Conservation (phyloP, 2,329 filamentous ascomycete genomes). For the Teratosphaeria viscida region DNA sequence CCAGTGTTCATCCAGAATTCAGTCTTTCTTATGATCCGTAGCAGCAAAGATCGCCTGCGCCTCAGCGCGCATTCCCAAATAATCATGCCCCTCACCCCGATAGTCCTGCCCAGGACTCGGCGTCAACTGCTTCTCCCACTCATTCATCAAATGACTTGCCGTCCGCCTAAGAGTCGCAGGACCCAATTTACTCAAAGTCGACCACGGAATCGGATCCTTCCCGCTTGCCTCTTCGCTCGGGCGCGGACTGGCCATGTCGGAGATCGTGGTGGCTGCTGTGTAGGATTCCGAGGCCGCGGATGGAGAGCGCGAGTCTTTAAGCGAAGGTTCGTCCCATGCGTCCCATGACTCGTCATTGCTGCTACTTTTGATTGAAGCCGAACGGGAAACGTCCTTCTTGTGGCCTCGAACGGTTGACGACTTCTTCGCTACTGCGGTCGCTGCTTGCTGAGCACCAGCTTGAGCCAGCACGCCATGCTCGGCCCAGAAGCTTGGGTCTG, state of each 20-base stretch:
- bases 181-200: conserved; percentile 58
- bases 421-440: conserved; percentile 16
- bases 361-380: conserved; percentile 6
- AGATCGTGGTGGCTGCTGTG: conserved; percentile 17
- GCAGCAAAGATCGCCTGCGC: conserved; percentile 6
- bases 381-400: conserved; percentile 14
- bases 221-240: conserved; percentile 12
- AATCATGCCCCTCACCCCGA: conserved; percentile 14
- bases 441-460: conserved; percentile 1
- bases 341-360: conserved; percentile 21
- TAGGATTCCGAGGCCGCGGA: conserved; percentile 16
- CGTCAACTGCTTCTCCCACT: conserved; percentile 76
- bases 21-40: conserved; percentile 10
- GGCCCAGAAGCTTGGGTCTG: conserved; percentile 21
- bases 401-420: conserved; percentile 3
- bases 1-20: not conserved
- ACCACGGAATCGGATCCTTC: conserved; percentile 47
- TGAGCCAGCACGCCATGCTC: conserved; percentile 14
- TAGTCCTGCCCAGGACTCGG: conserved; percentile 18
- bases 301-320: conserved; percentile 12
- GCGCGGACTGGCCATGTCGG: conserved; percentile 10
- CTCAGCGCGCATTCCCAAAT: conserved; percentile 17
- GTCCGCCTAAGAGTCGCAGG: conserved; percentile 71
- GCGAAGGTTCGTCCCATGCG: conserved; percentile 20
- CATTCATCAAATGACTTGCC: conserved; percentile 76